Conservation (phyloP, 2,329 filamentous ascomycete species). For the Aciculosporium take region DNA sequence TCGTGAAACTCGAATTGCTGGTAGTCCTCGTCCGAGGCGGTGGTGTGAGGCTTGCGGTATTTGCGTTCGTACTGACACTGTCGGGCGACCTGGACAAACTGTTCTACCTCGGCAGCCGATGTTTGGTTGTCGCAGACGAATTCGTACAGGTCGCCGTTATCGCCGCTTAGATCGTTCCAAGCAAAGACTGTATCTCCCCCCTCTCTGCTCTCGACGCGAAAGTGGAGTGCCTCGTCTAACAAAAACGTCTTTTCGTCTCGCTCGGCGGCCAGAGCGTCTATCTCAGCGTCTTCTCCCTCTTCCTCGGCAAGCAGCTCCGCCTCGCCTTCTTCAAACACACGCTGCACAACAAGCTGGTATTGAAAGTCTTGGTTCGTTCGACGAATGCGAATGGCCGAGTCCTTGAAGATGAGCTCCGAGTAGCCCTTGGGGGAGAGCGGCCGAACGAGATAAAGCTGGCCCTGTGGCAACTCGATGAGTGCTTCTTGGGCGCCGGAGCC, state of each 20-base stretch:
- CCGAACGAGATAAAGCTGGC: slow-evolving; percentile 92
- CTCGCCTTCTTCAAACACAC: slow-evolving; percentile 95
- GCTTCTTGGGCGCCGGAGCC: slow-evolving; percentile 77
- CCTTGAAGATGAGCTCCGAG: slow-evolving; percentile 97
- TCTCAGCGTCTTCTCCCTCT: slow-evolving; percentile 66
- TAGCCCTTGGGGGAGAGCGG: slow-evolving; percentile 93
- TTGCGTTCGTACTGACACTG: slow-evolving; percentile 98
- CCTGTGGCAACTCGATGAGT: slow-evolving; percentile 85
- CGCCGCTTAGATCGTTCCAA: slow-evolving; percentile 89
- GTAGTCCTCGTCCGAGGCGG: slow-evolving; percentile 69
- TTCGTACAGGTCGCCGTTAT: slow-evolving; percentile 90
- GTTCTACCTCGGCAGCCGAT: slow-evolving; percentile 53
- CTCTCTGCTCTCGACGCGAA: slow-evolving; percentile 70
- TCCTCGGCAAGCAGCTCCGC: slow-evolving; percentile 84
- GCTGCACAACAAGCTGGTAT: slow-evolving; percentile 91
- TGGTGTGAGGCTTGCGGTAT: slow-evolving; percentile 65
- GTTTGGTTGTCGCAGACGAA: slow-evolving; percentile 80
- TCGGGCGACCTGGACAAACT: slow-evolving; percentile 69
- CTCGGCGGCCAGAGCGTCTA: slow-evolving; percentile 60
- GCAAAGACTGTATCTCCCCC: slow-evolving; percentile 76
- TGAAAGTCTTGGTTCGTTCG: slow-evolving; percentile 90
- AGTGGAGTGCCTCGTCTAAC: slow-evolving; percentile 81
- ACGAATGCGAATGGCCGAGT: slow-evolving; percentile 82
- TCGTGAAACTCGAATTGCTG: slow-evolving; percentile 65
- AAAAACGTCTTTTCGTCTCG: slow-evolving; percentile 96